Conservation (phyloP, 2,329 filamentous ascomycete genomes). For the Elsinoe australis region DNA sequence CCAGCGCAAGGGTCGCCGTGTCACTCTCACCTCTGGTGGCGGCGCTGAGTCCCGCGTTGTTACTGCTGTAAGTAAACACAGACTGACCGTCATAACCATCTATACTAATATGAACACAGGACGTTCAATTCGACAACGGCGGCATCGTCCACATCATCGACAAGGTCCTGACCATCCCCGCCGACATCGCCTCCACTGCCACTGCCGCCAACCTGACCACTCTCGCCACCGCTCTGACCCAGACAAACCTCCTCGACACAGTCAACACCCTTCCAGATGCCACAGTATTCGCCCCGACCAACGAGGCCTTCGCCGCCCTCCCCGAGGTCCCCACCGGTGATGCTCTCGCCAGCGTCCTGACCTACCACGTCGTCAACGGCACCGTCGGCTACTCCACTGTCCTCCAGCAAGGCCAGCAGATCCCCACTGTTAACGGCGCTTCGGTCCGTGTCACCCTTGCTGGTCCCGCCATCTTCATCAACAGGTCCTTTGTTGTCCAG, state of each 20-base stretch:
- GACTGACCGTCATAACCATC: slow-evolving; percentile 39
- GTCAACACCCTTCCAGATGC: slow-evolving; percentile 42
- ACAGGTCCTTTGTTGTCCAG: slow-evolving; percentile 37
- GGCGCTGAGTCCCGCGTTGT: slow-evolving; percentile 11
- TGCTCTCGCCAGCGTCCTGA: slow-evolving; percentile 45
- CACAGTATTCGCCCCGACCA: slow-evolving; percentile 58
- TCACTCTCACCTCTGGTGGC: slow-evolving; percentile 45
- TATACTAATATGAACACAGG: no score
- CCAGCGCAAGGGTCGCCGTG: slow-evolving; percentile 34
- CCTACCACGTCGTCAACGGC: slow-evolving; percentile 56
- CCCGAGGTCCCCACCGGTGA: slow-evolving; percentile 41
- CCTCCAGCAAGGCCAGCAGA: slow-evolving; percentile 16
- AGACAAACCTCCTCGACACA: slow-evolving; percentile 35
- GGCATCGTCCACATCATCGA: slow-evolving; percentile 44
- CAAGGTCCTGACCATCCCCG: slow-evolving; percentile 36
- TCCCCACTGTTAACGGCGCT: slow-evolving; percentile 33
- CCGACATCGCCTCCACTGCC: slow-evolving; percentile 27
- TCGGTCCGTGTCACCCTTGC: slow-evolving; percentile 36
- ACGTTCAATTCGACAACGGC: slow-evolving; percentile 36
- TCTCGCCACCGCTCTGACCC: slow-evolving; percentile 35
- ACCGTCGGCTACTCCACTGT: slow-evolving; percentile 43
- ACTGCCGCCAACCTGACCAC: slow-evolving; percentile 33
- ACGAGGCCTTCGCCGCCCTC: slow-evolving; percentile 50
- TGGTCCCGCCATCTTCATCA: slow-evolving; percentile 36
- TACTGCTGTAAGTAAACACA: slow-evolving; percentile 38